Evolutionary conservation across 306 rosid species (phyloP), one percentile per base, ranked within the genome.

Genomic region (Malus domestica): DNA sequence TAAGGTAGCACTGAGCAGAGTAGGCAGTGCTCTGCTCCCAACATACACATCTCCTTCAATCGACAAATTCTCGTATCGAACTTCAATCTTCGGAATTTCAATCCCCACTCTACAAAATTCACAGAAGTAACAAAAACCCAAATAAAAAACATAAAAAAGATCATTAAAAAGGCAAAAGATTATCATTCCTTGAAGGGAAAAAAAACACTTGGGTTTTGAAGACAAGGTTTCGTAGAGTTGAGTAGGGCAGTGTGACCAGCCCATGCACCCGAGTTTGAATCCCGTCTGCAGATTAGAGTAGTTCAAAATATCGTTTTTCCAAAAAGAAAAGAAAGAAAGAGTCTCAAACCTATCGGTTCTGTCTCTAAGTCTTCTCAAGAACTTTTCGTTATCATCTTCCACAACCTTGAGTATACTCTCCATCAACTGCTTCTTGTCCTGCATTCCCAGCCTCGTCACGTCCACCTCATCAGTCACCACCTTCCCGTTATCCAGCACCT

Each of bases 11-110:
- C 90, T 94, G 35, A 90, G 71, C 23, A 94, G 82, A 3, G 97
- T 85, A 38, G 97, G 98, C 35, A 92, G 77, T n/a, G 96, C 93
- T 77, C 98, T 87, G 76, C 79, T 89, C 63, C 98, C 98, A 79
- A 84, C 79, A 75, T 89, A 92, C 45, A 87, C 98, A 60, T 92
- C 91, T 58, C 96, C 98, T 68, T 92, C 96, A 0, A 89, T 79
- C 27, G 51, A 83, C 59, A 95, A 77, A 42, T 90, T 29, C 84
- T 95, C 87, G 75, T 81, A 95, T 35, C 97, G 79, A 15, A 90
- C 91, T 85, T 95, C 98, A 68, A 95, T 88, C 78, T 88, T 86
- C 2, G 97, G 91, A 69, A 89, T 86, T 80, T 90, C 93, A 66
- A 95, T 86, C 11, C 79, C 90, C 16, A 90, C 98, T 73, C 98